Conservation (phyloP, 495 filamentous ascomycete species). For the Patellaria atrata region DNA sequence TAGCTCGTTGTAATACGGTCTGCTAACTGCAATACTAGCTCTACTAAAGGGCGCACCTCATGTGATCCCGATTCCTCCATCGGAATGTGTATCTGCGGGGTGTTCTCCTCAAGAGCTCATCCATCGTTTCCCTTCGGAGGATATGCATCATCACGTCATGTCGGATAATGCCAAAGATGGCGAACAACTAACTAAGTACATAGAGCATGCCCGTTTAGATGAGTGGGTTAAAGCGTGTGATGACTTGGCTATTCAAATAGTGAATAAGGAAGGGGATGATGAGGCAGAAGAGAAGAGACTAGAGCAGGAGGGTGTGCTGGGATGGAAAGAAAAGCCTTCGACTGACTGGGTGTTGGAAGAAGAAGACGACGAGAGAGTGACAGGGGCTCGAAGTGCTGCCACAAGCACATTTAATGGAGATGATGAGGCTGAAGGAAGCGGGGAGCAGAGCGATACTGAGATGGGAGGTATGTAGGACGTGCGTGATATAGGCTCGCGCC, state of each 20-base stretch:
- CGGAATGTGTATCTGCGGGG: conserved; percentile 22
- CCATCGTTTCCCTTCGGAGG: conserved; percentile 18
- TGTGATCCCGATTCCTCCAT: conserved; percentile 19
- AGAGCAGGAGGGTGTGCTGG: conserved; percentile 8
- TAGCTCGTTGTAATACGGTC: too few species aligned
- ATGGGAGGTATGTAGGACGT: conserved; percentile 3
- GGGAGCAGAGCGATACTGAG: neutral
- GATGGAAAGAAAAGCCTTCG: too few species aligned
- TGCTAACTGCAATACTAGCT: too few species aligned
- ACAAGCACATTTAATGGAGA: neutral
- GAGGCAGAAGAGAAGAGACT: conserved; percentile 8
- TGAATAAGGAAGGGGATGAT: conserved; percentile 9
- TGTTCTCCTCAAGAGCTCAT: conserved; percentile 17
- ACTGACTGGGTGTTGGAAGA: conserved; percentile 5
- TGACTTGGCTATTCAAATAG: conserved; percentile 7
- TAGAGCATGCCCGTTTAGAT: conserved; percentile 22
- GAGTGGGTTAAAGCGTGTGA: conserved; percentile 22
- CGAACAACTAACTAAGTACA: conserved; percentile 17
- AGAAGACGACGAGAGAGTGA: neutral
- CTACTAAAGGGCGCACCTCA: conserved; percentile 6
- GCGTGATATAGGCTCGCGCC: conserved; percentile 8
- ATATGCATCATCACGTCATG: conserved; percentile 22
- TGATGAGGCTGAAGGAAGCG: neutral
- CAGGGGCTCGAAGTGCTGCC: neutral
- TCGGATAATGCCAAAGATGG: conserved; percentile 26